Evolutionary conservation across 2,329 filamentous ascomycete genomes (phyloP), one percentile per base, ranked within the genome.

Genomic region (Anthostomella pinea): DNA sequence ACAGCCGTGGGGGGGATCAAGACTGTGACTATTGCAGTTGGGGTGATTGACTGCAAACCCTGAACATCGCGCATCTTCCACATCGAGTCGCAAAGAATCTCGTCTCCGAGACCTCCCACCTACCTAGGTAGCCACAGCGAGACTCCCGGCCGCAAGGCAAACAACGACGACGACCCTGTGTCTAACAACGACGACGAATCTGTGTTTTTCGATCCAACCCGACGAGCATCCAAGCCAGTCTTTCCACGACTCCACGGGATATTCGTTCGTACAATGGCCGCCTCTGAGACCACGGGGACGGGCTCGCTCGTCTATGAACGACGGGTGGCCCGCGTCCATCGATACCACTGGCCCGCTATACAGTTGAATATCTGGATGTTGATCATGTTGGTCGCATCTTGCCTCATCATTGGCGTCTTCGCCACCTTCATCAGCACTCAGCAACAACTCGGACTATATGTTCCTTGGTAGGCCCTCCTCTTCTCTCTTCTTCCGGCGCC

Each of bases 361-460:
- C 76, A 81, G 59, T 69, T 85, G 40, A 83, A 83, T 54, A 62
- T 83, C 33, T 83, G 81, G 78, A 77, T 84, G 54, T 65, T 84
- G 32, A 65, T 83, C 48, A 83, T 84, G 73, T 65, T 84, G 8
- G 66, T 79, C 4, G 71, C 77, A 2, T 72, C 76, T 5, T 66
- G 70, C 35, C 72, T 70, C 35, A 74, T 82, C 43, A 67, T 85
- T 25, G 81, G 80, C 34, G 71, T 83, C 14, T 79, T 82, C 46
- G 65, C 72, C 10, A 72, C 66, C 14, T 83, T 85, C 45, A 68
- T 83, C 40, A 65, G 72, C 43, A 71, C 75, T 21, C 81, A 85
- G 56, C 56, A 70, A 25, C 72, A 74, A 39, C 60, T 84, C 8
- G 45, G 62, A 2, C 63, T 83, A 7, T 61, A 66, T 3, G 63